These are phyloP conservation scores for Golubevia pallescens DNA, from an alignment of 1,284 basidiomycete genomes.

Conservation along the genomic window DNA sequence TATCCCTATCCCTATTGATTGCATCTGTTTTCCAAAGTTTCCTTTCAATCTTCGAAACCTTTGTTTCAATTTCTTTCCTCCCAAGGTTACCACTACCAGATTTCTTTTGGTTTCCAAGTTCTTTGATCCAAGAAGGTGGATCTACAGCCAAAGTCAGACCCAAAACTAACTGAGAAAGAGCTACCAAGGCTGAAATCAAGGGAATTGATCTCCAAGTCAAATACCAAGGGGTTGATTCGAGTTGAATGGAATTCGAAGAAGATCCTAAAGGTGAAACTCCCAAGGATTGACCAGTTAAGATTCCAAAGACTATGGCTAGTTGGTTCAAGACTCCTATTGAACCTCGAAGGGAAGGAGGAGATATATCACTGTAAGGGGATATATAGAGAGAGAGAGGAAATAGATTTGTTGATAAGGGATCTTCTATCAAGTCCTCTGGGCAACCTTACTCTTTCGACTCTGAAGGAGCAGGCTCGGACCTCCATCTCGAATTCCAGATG, in stretches of 20 bases:
- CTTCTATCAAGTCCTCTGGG: too few relatives aligned
- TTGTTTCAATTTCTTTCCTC: too few relatives aligned
- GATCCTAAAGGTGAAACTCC: slow-evolving; percentile 31
- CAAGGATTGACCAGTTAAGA: slow-evolving; percentile 45
- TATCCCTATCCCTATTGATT: too few relatives aligned
- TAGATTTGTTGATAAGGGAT: background rate
- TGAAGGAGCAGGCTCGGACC: too few relatives aligned
- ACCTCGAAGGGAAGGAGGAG: slow-evolving; percentile 39
- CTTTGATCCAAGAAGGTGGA: slow-evolving; percentile 44
- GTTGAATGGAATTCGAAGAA: background rate
- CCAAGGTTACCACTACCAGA: too few relatives aligned
- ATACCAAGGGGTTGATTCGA: background rate
- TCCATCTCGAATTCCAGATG: background rate
- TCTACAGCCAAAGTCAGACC: slow-evolving; percentile 26
- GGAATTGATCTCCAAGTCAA: slow-evolving; percentile 36
- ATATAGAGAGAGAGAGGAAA: background rate
- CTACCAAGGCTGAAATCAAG: slow-evolving; percentile 17
- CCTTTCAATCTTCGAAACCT: too few relatives aligned
- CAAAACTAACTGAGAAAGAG: slow-evolving; percentile 32
- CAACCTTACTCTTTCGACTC: too few relatives aligned
- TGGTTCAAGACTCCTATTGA: slow-evolving; percentile 55
- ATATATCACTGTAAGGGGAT: slow-evolving; percentile 34
- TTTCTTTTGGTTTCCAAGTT: background rate
- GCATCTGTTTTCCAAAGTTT: too few relatives aligned
- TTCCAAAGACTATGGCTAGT: slow-evolving; percentile 53